These are phyloP conservation scores for Leccinum aurantiacum DNA, from an alignment of 768 basidiomycete species.

Conservation along the genomic window DNA sequence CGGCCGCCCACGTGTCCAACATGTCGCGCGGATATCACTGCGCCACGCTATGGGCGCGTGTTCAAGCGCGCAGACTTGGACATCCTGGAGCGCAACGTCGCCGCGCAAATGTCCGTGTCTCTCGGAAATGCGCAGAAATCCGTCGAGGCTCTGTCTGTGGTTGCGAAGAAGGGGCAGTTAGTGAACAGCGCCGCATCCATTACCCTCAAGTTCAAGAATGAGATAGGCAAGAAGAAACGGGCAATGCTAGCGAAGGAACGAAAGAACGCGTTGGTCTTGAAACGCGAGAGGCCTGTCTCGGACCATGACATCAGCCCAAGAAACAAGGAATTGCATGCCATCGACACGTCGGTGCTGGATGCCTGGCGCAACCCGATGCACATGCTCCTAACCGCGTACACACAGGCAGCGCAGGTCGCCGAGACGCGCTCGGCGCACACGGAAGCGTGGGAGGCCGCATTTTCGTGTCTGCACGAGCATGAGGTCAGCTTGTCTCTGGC, in stretches of 20 bases:
- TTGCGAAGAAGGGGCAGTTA: constrained; percentile 18
- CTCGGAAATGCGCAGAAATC: constrained; percentile 34
- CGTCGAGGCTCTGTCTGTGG: constrained; percentile 32
- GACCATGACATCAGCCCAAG: constrained; percentile 30
- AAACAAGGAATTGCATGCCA: constrained; percentile 24
- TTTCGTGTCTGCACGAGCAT: constrained; percentile 48
- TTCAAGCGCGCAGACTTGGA: constrained; percentile 64
- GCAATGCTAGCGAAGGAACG: constrained; percentile 11
- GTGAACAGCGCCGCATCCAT: constrained; percentile 11
- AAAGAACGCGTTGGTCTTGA: constrained; percentile 14
- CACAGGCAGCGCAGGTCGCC: constrained; percentile 39
- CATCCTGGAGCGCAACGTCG: constrained; percentile 63
- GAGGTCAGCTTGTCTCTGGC: constrained; percentile 39
- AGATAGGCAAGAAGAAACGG: constrained; percentile 2
- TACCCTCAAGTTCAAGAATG: constrained; percentile 17
- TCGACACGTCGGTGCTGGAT: constrained; percentile 32
- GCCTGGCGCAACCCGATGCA: constrained; percentile 43
- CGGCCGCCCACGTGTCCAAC: constrained; percentile 58
- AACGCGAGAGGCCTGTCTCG: constrained; percentile 23
- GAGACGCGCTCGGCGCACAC: constrained; percentile 53
- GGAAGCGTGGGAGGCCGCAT: constrained; percentile 61
- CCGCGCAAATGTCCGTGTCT: constrained; percentile 46
- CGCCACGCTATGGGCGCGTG: constrained; percentile 59
- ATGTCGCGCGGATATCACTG: constrained; percentile 57
- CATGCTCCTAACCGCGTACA: constrained; percentile 41